phyloP scores from a whole-genome alignment of 805 yeast species.

The Nakazawaea ernobii region DNA sequence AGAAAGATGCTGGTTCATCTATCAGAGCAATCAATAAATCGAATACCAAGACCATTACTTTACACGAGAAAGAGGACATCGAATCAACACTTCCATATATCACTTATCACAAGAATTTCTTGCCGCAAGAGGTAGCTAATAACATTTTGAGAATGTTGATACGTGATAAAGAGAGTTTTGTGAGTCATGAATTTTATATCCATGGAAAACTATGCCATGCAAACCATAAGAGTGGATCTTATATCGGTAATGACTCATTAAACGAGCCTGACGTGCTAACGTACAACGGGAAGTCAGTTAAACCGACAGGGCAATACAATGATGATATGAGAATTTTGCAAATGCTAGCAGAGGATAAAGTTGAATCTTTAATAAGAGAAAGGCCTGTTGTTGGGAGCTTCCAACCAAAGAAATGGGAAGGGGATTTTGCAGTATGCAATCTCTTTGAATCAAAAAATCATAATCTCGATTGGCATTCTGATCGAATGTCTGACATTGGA shows the following conservation, averaged over 20 bases:
- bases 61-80: constrained; percentile 49
- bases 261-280: constrained; percentile 19
- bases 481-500: constrained; percentile 65
- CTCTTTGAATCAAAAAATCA: constrained; percentile 43
- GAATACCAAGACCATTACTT: constrained; percentile 16
- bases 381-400: constrained; percentile 33
- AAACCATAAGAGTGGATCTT: constrained; percentile 44
- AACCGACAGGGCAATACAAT: constrained; percentile 28
- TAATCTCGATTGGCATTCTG: constrained; percentile 72
- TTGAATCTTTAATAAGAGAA: constrained; percentile 28
- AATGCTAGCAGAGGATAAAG: constrained; percentile 30
- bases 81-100: constrained; percentile 44
- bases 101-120: constrained; percentile 42
- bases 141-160: constrained; percentile 35
- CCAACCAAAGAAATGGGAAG: constrained; percentile 37
- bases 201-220: constrained; percentile 60
- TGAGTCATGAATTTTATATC: constrained; percentile 44
- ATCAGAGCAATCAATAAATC: constrained; percentile 7
- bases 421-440: constrained; percentile 52
- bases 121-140: constrained; percentile 47
- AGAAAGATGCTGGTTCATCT: too few species aligned
- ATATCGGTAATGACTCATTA: constrained; percentile 17
- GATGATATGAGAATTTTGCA: constrained; percentile 35
- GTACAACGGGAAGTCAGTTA: constrained; percentile 38
- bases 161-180: constrained; percentile 34